Base-by-base conservation (phyloP, 2,329 filamentous ascomycete genomes). In the Samsoniella hepiali region DNA sequence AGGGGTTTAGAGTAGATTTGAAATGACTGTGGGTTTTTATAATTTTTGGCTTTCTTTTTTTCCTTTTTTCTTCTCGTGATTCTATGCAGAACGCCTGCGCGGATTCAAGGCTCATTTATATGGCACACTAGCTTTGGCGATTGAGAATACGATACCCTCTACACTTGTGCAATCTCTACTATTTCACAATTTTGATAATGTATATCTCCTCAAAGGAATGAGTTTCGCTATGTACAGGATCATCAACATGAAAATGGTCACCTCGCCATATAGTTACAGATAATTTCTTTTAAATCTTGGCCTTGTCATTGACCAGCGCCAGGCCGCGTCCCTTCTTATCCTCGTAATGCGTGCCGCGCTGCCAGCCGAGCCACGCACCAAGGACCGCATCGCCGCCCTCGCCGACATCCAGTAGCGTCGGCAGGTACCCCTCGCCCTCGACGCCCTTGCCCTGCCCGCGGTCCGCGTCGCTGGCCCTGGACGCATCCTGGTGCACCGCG, bases 301-400 rank as follows among this genome's bases (percentile, higher is more conserved):
- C 71, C 62, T 56, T 67, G 54, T 70, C 40, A 8, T 56, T 57
- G 57, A 66, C 45, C 65, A 80, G 75, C 27, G 88, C 82, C 66
- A 92, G 73, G 0, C 84, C 87, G 5, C 51, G 53, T 0, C 89
- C 90, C 34, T 84, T 77, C 34, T 81, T 75, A 2, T 91, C 78
- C n/a, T 85, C 82, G 72, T 88, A 97, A 38, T 97, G 85, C 64
- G 77, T 81, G 1, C 90, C 92, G 69, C 80, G 84, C 65, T 79
- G 82, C 91, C 92, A 96, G 0, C 91, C 91, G 68, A 89, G 79
- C 94, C 94, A 97, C 57, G 82, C 74, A 58, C 76, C 77, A 66
- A 97, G 73, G 4, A 84, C 82, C 58, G 87, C 84, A 72, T 92
- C 88, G 1, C 91, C 93, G 5, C 90, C 91, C 31, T 87, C 77